Evolutionary conservation across 192 early-diverging fungal species (phyloP), one percentile per base, ranked within the genome.

Genomic region (Diversispora epigaea): DNA sequence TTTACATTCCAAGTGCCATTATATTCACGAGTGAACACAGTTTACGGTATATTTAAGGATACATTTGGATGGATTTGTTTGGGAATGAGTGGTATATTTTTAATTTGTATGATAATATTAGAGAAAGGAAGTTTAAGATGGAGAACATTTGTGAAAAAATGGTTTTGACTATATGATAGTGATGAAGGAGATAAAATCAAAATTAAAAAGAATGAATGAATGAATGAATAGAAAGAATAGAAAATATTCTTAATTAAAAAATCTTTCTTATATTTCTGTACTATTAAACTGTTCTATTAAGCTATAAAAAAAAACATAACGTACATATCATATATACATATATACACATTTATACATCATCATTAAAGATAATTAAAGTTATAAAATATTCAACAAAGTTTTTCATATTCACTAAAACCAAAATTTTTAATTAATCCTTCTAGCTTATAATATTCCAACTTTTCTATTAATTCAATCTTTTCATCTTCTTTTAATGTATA

Each of bases 1-100:
- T 17, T 63, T 39, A 63, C 58, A 52, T 83, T 80, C 47, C 77
- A 63, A 12, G 86, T 76, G 40, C 77, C 73, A 7, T 86, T 85
- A 75, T 87, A 88, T n/a, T 77, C 15, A 69, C 49, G 68, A 50
- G 22, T 69, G 4, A 69, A 52, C 32, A 69, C 68, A 25, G 68
- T 69, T 49, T 69, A 69, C 25, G 45, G 45, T 5, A 17, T 49
- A 54, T 39, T 69, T 54, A 47, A 47, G 12, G 68, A 69, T 14
- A 54, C 68, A 17, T 69, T 49, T 22, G 68, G 68, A 32, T 69
- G 50, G 46, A 32, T 69, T 17, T 69, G 68, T 54, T 45, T 69
- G 17, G 15, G 19, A 14, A 40, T 46, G 15, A 69, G 22, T 32
- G 50, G 22, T 25, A 4, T 69, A 39, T 50, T 32, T 22, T 50